phyloP scores from a whole-genome alignment of 2,329 filamentous ascomycete genomes.

The Dendrostoma leiphaemia region DNA sequence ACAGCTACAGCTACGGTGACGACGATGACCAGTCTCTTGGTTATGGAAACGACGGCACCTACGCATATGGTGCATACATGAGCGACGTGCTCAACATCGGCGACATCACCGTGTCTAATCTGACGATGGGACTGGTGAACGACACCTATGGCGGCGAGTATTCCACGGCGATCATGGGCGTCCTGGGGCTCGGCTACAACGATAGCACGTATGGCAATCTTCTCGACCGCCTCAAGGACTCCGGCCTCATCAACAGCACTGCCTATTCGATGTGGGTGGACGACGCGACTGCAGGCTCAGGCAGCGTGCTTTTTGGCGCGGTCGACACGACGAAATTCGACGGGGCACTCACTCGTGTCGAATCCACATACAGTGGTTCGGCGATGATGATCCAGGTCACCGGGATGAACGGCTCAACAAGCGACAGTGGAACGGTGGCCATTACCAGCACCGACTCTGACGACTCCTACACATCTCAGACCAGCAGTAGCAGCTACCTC shows the following conservation, averaged over 20 bases:
- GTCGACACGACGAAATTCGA: constrained; percentile 28
- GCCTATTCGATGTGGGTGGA: constrained; percentile 34
- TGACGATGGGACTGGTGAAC: constrained; percentile 27
- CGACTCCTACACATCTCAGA: not conserved
- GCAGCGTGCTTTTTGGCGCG: constrained; percentile 31
- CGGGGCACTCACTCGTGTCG: constrained; percentile 8
- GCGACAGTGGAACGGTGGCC: constrained; percentile 3
- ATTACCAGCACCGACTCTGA: not conserved
- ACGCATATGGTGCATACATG: constrained; percentile 23
- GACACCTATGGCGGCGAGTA: not conserved
- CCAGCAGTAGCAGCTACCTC: not conserved
- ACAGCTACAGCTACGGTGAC: constrained; percentile 11
- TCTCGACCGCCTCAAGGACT: constrained; percentile 26
- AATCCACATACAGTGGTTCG: not conserved
- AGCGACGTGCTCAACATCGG: constrained; percentile 28
- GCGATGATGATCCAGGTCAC: constrained; percentile 3
- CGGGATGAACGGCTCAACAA: constrained; percentile 15
- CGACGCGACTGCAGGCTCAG: constrained; percentile 24
- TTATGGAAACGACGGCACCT: constrained; percentile 20
- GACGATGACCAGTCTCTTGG: no score
- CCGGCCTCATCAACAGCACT: constrained; percentile 26
- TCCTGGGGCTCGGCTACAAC: constrained; percentile 30
- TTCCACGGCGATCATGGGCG: constrained; percentile 21
- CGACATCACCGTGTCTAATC: constrained; percentile 24
- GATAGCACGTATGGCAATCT: constrained; percentile 18